Conservation (phyloP, 2,329 filamentous ascomycete genomes). For the Lachnellula cervina region DNA sequence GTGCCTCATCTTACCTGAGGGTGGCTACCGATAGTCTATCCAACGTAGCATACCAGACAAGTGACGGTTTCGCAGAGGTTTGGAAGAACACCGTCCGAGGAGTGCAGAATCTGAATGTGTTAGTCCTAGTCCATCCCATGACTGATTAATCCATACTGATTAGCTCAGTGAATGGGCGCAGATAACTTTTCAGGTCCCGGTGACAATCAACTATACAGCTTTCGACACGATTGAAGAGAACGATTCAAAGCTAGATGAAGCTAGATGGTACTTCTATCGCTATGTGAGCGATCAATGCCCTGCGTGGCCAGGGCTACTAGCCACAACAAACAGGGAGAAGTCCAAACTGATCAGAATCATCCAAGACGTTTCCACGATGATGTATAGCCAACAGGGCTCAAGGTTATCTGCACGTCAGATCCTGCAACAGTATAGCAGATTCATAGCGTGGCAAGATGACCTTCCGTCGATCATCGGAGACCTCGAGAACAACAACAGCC, state of each 20-base stretch:
- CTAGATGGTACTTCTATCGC: constrained; percentile 26
- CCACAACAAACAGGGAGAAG: constrained; percentile 30
- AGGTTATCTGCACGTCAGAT: constrained; percentile 20
- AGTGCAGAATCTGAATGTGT: constrained; percentile 32
- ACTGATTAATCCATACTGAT: constrained; percentile 17
- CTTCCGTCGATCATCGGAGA: constrained; percentile 25
- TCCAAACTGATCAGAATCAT: constrained; percentile 27
- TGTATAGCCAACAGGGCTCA: constrained; percentile 20
- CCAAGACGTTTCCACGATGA: constrained; percentile 20
- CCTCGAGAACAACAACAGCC: constrained; percentile 16
- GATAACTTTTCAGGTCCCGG: constrained; percentile 28
- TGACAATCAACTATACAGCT: constrained; percentile 2
- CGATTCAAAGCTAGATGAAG: constrained; percentile 17
- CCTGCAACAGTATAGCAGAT: constrained; percentile 26
- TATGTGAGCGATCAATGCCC: constrained; percentile 16
- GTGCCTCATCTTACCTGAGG: constrained; percentile 27
- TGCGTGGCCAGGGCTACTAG: constrained; percentile 22
- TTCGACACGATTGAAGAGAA: constrained; percentile 13
- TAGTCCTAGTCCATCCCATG: constrained; percentile 11
- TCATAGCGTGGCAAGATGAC: constrained; percentile 25
- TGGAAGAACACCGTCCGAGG: constrained; percentile 30
- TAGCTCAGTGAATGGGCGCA: constrained; percentile 31
- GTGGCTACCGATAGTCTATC: constrained; percentile 24
- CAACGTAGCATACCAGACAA: constrained; percentile 9
- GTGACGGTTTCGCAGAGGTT: constrained; percentile 23